Evolutionary conservation across 2,329 filamentous ascomycete genomes (phyloP).

Genomic region (Sclerotiophoma versabilis): DNA sequence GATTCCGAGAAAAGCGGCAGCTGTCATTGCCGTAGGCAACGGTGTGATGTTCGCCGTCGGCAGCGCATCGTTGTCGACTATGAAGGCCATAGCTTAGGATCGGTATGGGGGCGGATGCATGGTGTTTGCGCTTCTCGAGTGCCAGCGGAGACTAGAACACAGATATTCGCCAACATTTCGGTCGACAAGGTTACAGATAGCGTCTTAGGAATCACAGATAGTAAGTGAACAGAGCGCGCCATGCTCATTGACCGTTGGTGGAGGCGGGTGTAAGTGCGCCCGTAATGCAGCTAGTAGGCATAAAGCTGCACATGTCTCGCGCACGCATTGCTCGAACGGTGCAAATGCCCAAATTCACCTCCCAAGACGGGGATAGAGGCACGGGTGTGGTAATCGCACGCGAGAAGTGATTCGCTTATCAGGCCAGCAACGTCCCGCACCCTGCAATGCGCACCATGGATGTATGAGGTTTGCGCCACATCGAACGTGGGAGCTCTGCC

Average conservation of each 20-base stretch:
- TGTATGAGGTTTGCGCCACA: conserved; percentile 11
- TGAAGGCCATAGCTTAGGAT: conserved; percentile 13
- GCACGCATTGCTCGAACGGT: conserved; percentile 10
- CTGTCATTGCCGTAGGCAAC: conserved; percentile 26
- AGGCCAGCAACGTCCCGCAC: conserved; percentile 3
- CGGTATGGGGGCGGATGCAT: conserved; percentile 6
- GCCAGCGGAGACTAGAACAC: conserved; percentile 4
- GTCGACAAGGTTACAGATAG: conserved; percentile 10
- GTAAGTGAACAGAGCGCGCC: not conserved
- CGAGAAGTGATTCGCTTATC: conserved; percentile 12
- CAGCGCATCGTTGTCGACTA: conserved; percentile 19
- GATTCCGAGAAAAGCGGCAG: conserved; percentile 31
- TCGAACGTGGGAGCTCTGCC: not conserved
- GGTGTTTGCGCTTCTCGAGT: not conserved
- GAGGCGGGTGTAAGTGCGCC: not conserved
- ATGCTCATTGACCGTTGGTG: conserved; percentile 6
- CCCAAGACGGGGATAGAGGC: conserved; percentile 17
- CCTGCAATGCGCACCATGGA: conserved; percentile 2
- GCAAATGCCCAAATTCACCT: conserved; percentile 8
- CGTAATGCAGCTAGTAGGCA: not conserved
- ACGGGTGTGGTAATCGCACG: conserved; percentile 11
- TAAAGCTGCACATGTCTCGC: conserved; percentile 8
- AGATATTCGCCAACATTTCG: conserved; percentile 2
- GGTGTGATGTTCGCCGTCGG: conserved; percentile 17
- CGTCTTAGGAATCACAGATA: conserved; percentile 1